A percentile compares a stretch with the other conserved stretches of the same genome.
Evolutionary conservation across 371 early-diverging fungal species (phyloP).

Genomic region (Batkoa obscura): DNA sequence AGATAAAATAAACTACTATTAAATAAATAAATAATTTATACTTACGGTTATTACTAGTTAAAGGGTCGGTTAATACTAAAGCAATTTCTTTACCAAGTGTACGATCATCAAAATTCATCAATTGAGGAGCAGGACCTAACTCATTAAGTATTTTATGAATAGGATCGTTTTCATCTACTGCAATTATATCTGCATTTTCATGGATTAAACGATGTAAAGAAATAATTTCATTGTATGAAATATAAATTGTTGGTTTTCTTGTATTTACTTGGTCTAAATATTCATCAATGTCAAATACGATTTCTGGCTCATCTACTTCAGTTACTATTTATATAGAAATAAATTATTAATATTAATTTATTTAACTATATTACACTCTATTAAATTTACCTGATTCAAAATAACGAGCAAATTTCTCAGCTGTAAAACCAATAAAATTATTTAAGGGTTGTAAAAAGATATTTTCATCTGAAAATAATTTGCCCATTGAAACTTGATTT

Average conservation of each 20-base stretch:
- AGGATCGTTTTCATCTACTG: constrained; percentile 44
- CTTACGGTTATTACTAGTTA: constrained; percentile 18
- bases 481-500: constrained; percentile 73
- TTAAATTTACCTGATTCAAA: constrained; percentile 18
- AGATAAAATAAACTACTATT: too few species aligned
- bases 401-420: constrained; percentile 55
- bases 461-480: constrained; percentile 42
- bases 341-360: too few species aligned
- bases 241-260: constrained; percentile 71
- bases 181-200: constrained; percentile 43
- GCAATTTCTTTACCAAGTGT: constrained; percentile 28
- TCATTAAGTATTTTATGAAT: constrained; percentile 58
- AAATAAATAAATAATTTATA: too few species aligned
- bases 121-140: constrained; percentile 55
- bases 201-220: constrained; percentile 62
- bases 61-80: constrained; percentile 47
- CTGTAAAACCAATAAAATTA: constrained; percentile 53
- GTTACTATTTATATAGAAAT: constrained; percentile 21
- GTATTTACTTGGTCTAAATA: constrained; percentile 66
- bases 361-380: too few species aligned
- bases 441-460: constrained; percentile 57
- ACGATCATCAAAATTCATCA: constrained; percentile 20
- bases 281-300: constrained; percentile 77
- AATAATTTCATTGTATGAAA: constrained; percentile 76
- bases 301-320: constrained; percentile 66